Evolutionary conservation across 179 eudicot genomes (phyloP).

Genomic region (Silene noctiflora): DNA sequence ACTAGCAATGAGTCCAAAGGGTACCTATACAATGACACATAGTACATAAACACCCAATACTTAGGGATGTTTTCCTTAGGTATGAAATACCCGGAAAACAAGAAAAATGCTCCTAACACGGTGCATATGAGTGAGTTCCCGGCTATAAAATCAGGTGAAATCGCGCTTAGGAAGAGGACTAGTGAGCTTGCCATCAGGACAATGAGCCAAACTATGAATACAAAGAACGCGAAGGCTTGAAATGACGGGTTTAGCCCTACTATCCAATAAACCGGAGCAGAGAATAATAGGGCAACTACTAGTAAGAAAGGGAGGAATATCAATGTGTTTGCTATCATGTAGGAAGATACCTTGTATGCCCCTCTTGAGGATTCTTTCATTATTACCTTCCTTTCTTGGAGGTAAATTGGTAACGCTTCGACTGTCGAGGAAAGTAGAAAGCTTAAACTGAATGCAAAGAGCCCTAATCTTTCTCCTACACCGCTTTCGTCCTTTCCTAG

Average conservation of each 20-base stretch:
- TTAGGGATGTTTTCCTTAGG: slow-evolving; percentile 80
- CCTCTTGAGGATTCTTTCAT: slow-evolving; percentile 90
- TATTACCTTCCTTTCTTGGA: slow-evolving; percentile 77
- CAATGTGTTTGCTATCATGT: slow-evolving; percentile 78
- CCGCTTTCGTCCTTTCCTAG: slow-evolving; percentile 57
- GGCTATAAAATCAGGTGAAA: slow-evolving; percentile 77
- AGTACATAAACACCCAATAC: slow-evolving; percentile 94
- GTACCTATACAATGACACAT: slow-evolving; percentile 77
- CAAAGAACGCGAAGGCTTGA: slow-evolving; percentile 61
- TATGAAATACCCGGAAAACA: slow-evolving; percentile 88
- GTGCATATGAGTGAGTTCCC: slow-evolving; percentile 89
- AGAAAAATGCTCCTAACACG: slow-evolving; percentile 79
- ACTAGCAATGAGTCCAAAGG: slow-evolving; percentile 72
- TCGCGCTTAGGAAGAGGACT: slow-evolving; percentile 75
- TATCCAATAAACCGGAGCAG: slow-evolving; percentile 78
- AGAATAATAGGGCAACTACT: slow-evolving; percentile 59
- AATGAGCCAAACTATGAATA: slow-evolving; percentile 68
- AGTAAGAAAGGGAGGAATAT: slow-evolving; percentile 82
- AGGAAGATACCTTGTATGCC: slow-evolving; percentile 70
- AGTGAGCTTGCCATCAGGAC: slow-evolving; percentile 92
- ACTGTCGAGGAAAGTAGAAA: slow-evolving; percentile 93
- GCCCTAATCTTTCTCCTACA: slow-evolving; percentile 71
- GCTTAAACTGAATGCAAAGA: slow-evolving; percentile 86
- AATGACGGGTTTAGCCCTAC: slow-evolving; percentile 76
- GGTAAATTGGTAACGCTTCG: slow-evolving; percentile 91